Conservation (phyloP, 139 green algal species). For the Edaphochlamys debaryana region DNA sequence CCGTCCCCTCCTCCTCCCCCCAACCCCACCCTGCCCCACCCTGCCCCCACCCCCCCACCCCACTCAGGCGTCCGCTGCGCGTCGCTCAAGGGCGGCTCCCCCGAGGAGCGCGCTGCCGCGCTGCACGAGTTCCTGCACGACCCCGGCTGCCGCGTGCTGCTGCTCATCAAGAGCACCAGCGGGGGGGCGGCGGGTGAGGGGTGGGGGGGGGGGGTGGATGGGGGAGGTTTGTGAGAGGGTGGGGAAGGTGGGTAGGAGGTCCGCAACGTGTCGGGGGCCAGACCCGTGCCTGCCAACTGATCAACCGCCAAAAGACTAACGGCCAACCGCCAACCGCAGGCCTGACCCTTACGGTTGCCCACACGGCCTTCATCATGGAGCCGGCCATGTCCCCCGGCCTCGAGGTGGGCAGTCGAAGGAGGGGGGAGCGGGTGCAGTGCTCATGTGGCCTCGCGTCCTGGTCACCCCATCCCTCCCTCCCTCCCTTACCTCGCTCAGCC, state of each 20-base stretch:
- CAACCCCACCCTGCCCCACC: too few relatives aligned
- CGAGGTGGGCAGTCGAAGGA: constrained; percentile 15
- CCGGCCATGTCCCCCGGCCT: constrained; percentile 62
- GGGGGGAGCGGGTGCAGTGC: too few relatives aligned
- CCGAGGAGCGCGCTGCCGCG: constrained; percentile 43
- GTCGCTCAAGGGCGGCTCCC: constrained; percentile 47
- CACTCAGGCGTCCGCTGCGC: constrained; percentile 39
- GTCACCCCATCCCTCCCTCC: too few relatives aligned
- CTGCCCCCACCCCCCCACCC: background rate
- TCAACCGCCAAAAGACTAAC: too few relatives aligned
- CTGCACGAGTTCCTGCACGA: constrained; percentile 65
- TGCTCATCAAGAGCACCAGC: constrained; percentile 45
- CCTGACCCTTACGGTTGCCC: constrained; percentile 67
- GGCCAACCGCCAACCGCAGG: too few relatives aligned
- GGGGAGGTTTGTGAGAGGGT: too few relatives aligned
- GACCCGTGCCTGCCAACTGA: too few relatives aligned
- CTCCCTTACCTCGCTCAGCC: background rate
- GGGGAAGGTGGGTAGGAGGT: too few relatives aligned
- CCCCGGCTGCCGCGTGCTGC: constrained; percentile 55
- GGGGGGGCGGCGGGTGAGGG: constrained; percentile 22
- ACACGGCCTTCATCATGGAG: constrained; percentile 69
- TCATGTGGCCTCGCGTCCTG: too few relatives aligned
- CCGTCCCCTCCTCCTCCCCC: too few relatives aligned
- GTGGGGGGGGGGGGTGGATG: too few relatives aligned
- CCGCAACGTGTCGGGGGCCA: too few relatives aligned